Conservation (phyloP, 805 yeast species). For the Candida stauntonica region DNA sequence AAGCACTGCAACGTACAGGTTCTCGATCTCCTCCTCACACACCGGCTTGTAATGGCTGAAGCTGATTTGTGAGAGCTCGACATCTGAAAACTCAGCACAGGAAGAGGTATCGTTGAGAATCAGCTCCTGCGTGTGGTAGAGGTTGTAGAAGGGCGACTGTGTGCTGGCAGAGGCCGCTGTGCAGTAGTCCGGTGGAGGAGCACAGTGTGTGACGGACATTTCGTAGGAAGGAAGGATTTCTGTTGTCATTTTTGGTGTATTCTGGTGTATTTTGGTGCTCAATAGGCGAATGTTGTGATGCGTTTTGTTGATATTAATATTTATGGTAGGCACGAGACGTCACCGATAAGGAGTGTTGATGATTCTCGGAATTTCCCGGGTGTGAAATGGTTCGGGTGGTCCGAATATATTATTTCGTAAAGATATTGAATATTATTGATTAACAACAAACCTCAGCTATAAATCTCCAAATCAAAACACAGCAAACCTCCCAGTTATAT, state of each 20-base stretch:
- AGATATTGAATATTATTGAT: too few relatives aligned
- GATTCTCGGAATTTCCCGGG: too few relatives aligned
- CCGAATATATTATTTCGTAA: too few relatives aligned
- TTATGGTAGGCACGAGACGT: too few relatives aligned
- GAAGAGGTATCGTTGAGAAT: not conserved
- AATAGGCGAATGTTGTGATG: not conserved
- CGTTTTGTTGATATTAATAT: not conserved
- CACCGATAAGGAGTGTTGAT: too few relatives aligned
- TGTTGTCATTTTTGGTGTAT: conserved; percentile 1
- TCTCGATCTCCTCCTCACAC: conserved; percentile 14
- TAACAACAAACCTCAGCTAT: too few relatives aligned
- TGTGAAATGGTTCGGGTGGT: too few relatives aligned
- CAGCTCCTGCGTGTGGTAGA: conserved; percentile 12
- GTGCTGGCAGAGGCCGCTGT: conserved; percentile 11
- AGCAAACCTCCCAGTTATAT: too few relatives aligned
- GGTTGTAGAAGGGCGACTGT: conserved; percentile 13
- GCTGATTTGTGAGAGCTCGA: conserved; percentile 11
- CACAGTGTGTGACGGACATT: conserved; percentile 13
- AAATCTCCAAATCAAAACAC: too few relatives aligned
- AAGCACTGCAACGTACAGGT: conserved; percentile 8
- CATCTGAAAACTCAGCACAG: conserved; percentile 5
- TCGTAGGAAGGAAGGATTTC: conserved; percentile 19
- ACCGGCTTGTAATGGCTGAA: conserved; percentile 11
- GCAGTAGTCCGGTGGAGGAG: conserved; percentile 24
- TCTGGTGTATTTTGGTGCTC: not conserved